Conservation (phyloP, 2,329 filamentous ascomycete genomes). For the Moelleriella libera region DNA sequence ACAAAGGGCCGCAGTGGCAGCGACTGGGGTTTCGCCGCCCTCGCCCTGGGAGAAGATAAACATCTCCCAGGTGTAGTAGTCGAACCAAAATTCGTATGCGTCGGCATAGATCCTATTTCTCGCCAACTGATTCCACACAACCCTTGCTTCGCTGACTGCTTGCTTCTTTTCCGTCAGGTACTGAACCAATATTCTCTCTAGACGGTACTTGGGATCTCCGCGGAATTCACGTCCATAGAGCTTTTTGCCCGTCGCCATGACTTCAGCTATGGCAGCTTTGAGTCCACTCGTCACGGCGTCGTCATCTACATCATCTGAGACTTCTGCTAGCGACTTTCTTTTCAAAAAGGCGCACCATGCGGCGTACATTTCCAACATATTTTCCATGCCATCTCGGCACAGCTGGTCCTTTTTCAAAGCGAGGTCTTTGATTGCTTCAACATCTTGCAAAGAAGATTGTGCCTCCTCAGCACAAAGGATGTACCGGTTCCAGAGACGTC, state of each 20-base stretch:
- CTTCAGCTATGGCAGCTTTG: constrained; percentile 71
- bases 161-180: constrained; percentile 77
- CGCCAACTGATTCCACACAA: constrained; percentile 60
- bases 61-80: constrained; percentile 89
- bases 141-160: constrained; percentile 61
- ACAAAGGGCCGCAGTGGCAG: constrained; percentile 63
- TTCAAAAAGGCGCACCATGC: constrained; percentile 93
- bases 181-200: constrained; percentile 86
- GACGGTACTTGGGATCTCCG: constrained; percentile 77
- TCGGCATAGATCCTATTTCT: constrained; percentile 51
- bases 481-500: constrained; percentile 78
- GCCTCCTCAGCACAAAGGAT: constrained; percentile 75
- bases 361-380: constrained; percentile 80
- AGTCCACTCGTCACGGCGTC: constrained; percentile 88
- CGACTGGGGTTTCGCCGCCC: constrained; percentile 41
- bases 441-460: constrained; percentile 59
- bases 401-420: constrained; percentile 78
- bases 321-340: constrained; percentile 63
- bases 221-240: constrained; percentile 62
- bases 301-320: constrained; percentile 64
- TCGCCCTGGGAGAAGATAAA: constrained; percentile 38
- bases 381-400: constrained; percentile 73
- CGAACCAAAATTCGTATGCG: constrained; percentile 86
- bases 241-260: constrained; percentile 62
- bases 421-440: constrained; percentile 82